phyloP scores from a whole-genome alignment of 371 early-diverging fungal species.

The Enterospora canceri region DNA sequence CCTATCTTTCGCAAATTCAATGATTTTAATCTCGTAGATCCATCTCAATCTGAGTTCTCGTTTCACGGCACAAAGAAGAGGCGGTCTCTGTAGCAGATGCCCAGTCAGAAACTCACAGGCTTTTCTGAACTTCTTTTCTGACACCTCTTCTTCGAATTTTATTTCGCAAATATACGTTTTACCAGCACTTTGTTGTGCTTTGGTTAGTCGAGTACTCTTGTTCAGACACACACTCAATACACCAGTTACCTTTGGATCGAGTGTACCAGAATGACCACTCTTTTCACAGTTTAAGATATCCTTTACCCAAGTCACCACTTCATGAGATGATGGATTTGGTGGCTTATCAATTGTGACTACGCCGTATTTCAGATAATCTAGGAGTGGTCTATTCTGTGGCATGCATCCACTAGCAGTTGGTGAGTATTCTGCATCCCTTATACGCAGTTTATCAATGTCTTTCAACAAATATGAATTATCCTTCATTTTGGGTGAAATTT shows the following conservation, averaged over 20 bases:
- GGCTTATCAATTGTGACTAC: conserved; percentile 95
- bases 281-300: conserved; percentile 91
- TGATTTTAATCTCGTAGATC: conserved; percentile 78
- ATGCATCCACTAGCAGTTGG: conserved; percentile 83
- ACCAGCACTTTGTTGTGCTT: conserved; percentile 89
- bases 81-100: conserved; percentile 94
- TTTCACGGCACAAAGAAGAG: conserved; percentile 97
- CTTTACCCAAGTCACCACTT: conserved; percentile 98
- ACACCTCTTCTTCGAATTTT: conserved; percentile 60
- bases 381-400: conserved; percentile 78
- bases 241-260: conserved; percentile 98
- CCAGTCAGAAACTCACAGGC: conserved; percentile 84
- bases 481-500: no score
- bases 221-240: conserved; percentile 94
- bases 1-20: conserved; percentile 82
- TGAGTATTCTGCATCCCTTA: conserved; percentile 87
- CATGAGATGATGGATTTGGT: conserved; percentile 96
- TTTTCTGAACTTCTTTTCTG: conserved; percentile 52
- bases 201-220: conserved; percentile 92
- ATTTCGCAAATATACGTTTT: conserved; percentile 94
- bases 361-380: conserved; percentile 73
- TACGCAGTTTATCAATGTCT: conserved; percentile 91
- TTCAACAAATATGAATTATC: conserved; percentile 44
- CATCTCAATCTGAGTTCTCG: conserved; percentile 95
- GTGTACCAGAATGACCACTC: conserved; percentile 95